Evolutionary conservation across 2,329 filamentous ascomycete genomes (phyloP), one percentile per base, ranked within the genome.

Genomic region (Microdochium paspali): DNA sequence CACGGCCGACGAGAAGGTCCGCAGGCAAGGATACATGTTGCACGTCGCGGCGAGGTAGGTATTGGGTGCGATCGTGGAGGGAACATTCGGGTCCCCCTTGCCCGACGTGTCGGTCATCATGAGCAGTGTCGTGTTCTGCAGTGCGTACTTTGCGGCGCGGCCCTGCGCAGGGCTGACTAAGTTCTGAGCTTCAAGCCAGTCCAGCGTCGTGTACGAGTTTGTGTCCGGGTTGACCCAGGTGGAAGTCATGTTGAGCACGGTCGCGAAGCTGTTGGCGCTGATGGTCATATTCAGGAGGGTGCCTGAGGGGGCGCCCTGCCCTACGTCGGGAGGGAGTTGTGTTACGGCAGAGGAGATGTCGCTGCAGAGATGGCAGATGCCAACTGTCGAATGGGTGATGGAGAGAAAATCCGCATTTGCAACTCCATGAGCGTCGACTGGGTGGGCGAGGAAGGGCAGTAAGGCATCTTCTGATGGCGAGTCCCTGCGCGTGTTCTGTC

Each of bases 21-120:
- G 49, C 45, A 55, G 49, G 20, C 53, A 55, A 3, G 53, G 50
- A 23, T 55, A 55, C 9, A 55, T 44, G 1, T 39, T 30, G 45
- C 53, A 55, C 2, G 51, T 44, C 1, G 49, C 30, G 18, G 52
- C 51, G 12, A 53, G 24, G n/a, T 46, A 49, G 44, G 43, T 44
- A 4, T 44, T 46, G 20, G 31, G 31, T 7, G 5, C 7, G 10
- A 18, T 12, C 7, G 7, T 35, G 6, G 31, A 12, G 31, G 10
- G 10, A 18, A 18, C 18, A 5, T 5, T n/a, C 31, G 31, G 10
- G 31, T 35, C 31, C 6, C n/a, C n/a, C n/a, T 12, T 12, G 31
- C 31, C 31, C 31, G 31, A 18, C 5, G 35, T 3, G 35, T 21
- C 35, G 15, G 15, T 40, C n/a, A 40, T 21, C 35, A 40, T 40